Evolutionary conservation across 2,329 filamentous ascomycete species (phyloP), one percentile per base, ranked within the genome.

Genomic region (Aspergillus sp.): DNA sequence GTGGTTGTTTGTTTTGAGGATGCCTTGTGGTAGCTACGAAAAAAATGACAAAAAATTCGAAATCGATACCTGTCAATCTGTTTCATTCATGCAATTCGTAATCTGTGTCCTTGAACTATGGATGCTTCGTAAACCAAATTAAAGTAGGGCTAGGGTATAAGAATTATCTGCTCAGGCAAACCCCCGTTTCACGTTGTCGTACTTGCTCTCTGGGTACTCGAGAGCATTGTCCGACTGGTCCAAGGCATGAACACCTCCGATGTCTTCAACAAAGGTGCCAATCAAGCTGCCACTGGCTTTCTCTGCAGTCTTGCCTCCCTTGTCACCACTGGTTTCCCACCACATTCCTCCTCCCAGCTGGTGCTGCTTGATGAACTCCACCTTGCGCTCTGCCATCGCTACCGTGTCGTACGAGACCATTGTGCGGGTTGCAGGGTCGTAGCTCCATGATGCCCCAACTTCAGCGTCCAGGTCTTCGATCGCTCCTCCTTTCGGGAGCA

Each of bases 281-380:
- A 90, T 90, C 60, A 96, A 61, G 53, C 86, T 91, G 0, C 75
- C 71, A 27, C 67, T 60, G 6, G 53, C 52, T 38, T 61, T 57
- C 37, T 59, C 57, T 5, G 60, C 66, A 19, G 46, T 45, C 33
- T 66, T 69, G 0, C 81, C 83, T 6, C 73, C 67, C 59, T 82
- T 83, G 63, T 96, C 91, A 4, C 81, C 85, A 57, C 85, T 91
- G 56, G 82, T 87, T 72, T 96, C 90, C 88, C 88, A 93, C 89
- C 90, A 96, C 90, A 96, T 96, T 13, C 78, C 88, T n/a, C 90
- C 90, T 9, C 90, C 90, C 0, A 96, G 76, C 0, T 77, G 71
- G 26, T 76, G 70, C 12, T 79, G 61, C 57, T 74, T 78, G 59
- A 95, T 79, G 61, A 81, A 95, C 9, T 79, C 68, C 3, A 83